Base-by-base conservation (phyloP, 768 basidiomycete genomes). In the Boletales sp. region DNA sequence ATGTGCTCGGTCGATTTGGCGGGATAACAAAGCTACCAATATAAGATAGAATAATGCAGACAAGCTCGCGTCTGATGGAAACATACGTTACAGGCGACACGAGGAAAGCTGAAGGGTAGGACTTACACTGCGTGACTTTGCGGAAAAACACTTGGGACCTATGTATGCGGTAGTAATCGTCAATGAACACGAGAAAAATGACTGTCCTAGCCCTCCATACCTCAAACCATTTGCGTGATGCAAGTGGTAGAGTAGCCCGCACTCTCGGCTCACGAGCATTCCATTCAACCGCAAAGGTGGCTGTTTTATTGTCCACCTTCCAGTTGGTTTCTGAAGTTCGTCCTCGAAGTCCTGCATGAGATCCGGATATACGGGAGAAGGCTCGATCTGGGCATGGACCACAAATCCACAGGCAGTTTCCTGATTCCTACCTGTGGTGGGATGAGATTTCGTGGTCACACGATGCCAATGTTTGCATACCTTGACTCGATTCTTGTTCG, bases 241-340 rank as follows among this genome's bases (percentile, higher is more conserved):
- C 5, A 91, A 60, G 50, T 84, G 83, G 43, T 83, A 82, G 35
- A 91, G 66, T 35, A 92, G 67, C 4, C 89, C 93, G 61, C 93
- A 95, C 52, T 88, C 80, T 59, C 79, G 80, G 63, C 92, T 94
- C 41, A 94, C 60, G 1, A 92, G 63, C 8, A 94, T 70, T 9
- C 82, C 87, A 44, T 77, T 79, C 39, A 90, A 60, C 3, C 71
- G 71, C 46, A 89, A 63, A 31, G 76, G 78, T 3, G 87, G 86
- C 0, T 79, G 65, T 3, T 66, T 61, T 8, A 78, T 72, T 0
- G 85, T 88, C 62, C 77, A 74, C 51, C 82, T 75, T 2, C 90
- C 90, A 0, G 87, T 87, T 8, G 90, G 90, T 18, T 76, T 77
- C 51, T 86, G 81, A 11, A 86, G 73, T 61, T 92, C 90, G 27